phyloP scores from a whole-genome alignment of 2,329 filamentous ascomycete species.

The Falciphora oryzae region DNA sequence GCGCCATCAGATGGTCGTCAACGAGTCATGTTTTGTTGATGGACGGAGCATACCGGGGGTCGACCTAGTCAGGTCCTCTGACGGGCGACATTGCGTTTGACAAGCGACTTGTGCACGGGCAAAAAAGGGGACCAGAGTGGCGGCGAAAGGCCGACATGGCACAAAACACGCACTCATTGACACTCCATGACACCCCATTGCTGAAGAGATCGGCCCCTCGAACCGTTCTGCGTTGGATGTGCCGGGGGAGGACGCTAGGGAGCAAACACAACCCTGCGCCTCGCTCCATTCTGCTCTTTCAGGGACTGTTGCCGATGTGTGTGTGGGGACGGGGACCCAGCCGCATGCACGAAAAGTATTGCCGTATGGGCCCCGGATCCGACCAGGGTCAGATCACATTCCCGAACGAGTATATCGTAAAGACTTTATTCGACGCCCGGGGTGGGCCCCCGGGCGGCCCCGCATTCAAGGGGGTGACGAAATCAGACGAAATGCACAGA shows the following conservation, averaged over 20 bases:
- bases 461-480: background rate
- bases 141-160: too few relatives aligned
- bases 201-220: background rate
- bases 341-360: background rate
- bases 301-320: slow-evolving; percentile 3
- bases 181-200: too few relatives aligned
- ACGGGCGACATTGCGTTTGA: too few relatives aligned
- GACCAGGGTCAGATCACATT: slow-evolving; percentile 1
- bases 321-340: background rate
- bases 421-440: background rate
- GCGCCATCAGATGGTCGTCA: background rate
- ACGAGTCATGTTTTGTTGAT: background rate
- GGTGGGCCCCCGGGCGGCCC: background rate
- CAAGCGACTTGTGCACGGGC: too few relatives aligned
- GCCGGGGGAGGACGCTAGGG: background rate
- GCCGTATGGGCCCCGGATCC: background rate
- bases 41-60: too few relatives aligned
- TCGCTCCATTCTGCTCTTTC: slow-evolving; percentile 1
- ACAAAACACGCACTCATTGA: too few relatives aligned
- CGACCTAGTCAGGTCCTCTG: background rate
- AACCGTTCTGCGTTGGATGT: background rate
- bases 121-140: too few relatives aligned
- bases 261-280: background rate
- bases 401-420: background rate
- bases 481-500: background rate